Percentiles rank a stretch among this genome's conserved stretches.
Conservation (phyloP, 179 eudicot genomes). For the Heliamphora pulchella region DNA sequence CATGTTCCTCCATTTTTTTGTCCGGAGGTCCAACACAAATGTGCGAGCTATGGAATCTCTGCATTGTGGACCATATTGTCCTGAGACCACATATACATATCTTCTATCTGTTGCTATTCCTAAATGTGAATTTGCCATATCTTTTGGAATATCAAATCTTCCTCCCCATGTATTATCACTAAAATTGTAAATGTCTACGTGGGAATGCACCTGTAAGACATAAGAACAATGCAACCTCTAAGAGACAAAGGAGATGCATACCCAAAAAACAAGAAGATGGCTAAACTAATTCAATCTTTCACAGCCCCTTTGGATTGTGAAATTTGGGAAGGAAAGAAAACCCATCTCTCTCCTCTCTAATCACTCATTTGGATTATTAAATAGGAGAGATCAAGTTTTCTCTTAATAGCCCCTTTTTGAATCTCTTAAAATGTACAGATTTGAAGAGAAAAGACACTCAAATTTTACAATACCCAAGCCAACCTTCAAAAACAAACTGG, state of each 20-base stretch:
- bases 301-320: too few relatives aligned
- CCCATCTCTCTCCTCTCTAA: too few relatives aligned
- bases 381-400: too few relatives aligned
- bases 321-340: too few relatives aligned
- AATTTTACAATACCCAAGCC: too few relatives aligned
- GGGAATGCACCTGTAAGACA: conserved; percentile 76
- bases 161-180: conserved; percentile 85
- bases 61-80: conserved; percentile 99
- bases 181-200: conserved; percentile 93
- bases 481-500: too few relatives aligned
- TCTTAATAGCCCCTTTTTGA: too few relatives aligned
- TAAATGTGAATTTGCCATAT: conserved; percentile 98
- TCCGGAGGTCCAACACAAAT: conserved; percentile 74
- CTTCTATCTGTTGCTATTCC: conserved; percentile 98
- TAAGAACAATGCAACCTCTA: not conserved
- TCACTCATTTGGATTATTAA: too few relatives aligned
- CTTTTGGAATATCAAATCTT: conserved; percentile 97
- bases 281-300: not conserved
- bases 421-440: too few relatives aligned
- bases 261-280: not conserved
- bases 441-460: too few relatives aligned
- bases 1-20: conserved; percentile 70
- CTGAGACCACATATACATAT: conserved; percentile 81
- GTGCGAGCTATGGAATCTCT: conserved; percentile 84
- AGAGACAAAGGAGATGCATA: not conserved